Percentiles rank a stretch among this genome's conserved stretches.
These are phyloP conservation scores for Pseudopyrenochaeta lycopersici DNA, from an alignment of 2,329 filamentous ascomycete species.

Conservation along the genomic window DNA sequence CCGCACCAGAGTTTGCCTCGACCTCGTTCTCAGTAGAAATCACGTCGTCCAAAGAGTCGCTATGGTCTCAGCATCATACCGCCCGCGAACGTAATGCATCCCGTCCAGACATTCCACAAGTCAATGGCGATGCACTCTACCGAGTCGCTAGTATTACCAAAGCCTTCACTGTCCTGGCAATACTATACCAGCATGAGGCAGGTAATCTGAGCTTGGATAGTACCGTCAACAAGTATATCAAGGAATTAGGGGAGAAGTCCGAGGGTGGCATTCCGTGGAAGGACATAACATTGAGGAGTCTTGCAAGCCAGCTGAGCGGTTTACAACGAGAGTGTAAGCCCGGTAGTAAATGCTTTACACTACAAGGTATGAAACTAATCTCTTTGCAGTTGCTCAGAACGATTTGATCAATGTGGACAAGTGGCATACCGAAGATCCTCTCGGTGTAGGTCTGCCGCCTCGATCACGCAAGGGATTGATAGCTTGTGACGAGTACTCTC, in stretches of 20 bases:
- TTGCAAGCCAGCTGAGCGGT: conserved; percentile 55
- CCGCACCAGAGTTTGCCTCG: conserved; percentile 39
- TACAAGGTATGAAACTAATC: conserved; percentile 38
- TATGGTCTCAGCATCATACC: conserved; percentile 52
- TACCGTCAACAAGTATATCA: conserved; percentile 43
- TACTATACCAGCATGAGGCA: conserved; percentile 43
- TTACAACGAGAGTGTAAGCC: conserved; percentile 52
- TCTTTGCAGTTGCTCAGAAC: conserved; percentile 34
- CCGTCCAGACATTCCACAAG: conserved; percentile 45
- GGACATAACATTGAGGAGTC: conserved; percentile 52
- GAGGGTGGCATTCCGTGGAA: conserved; percentile 49
- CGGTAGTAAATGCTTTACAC: conserved; percentile 14
- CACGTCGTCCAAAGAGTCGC: conserved; percentile 48
- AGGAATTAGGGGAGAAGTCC: conserved; percentile 38
- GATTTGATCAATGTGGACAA: conserved; percentile 36
- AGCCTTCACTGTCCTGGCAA: conserved; percentile 43
- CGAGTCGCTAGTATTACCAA: conserved; percentile 52
- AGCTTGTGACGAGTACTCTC: conserved; percentile 47
- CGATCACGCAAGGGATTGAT: conserved; percentile 40
- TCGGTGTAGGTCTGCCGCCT: conserved; percentile 47
- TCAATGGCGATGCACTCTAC: conserved; percentile 52
- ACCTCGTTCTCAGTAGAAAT: conserved; percentile 53
- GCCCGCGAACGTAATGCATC: conserved; percentile 47
- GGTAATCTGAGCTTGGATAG: conserved; percentile 48
- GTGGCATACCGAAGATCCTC: conserved; percentile 2